Evolutionary conservation across 352 stramenopile species (phyloP).

Genomic region (Phytopythium oedochilum): DNA sequence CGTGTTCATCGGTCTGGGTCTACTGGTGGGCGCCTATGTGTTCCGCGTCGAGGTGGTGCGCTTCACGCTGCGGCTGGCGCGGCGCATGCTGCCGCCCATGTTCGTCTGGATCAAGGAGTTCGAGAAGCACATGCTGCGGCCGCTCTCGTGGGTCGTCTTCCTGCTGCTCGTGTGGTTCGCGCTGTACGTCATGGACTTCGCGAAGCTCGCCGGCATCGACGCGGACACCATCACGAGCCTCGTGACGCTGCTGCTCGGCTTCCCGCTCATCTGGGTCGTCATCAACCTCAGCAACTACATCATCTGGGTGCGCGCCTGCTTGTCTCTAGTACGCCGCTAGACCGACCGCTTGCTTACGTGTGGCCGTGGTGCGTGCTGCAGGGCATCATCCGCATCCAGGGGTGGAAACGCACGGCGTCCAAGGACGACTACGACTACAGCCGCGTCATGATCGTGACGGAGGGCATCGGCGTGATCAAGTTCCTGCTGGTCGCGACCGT

Average conservation of each 20-base stretch:
- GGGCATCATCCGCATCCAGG: constrained; percentile 76
- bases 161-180: constrained; percentile 68
- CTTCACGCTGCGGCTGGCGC: constrained; percentile 61
- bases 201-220: constrained; percentile 36
- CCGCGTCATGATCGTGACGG: constrained; percentile 83
- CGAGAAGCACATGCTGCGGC: constrained; percentile 71
- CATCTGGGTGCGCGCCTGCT: constrained; percentile 38
- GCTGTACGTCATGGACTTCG: constrained; percentile 62
- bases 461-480: constrained; percentile 83
- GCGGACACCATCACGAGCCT: constrained; percentile 37
- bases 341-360: neutral
- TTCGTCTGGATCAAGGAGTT: constrained; percentile 82
- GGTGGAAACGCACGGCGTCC: constrained; percentile 64
- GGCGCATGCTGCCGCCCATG: constrained; percentile 49
- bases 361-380: constrained; percentile 5
- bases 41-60: constrained; percentile 76
- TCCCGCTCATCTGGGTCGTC: constrained; percentile 78
- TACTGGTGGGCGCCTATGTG: constrained; percentile 62
- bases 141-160: constrained; percentile 81
- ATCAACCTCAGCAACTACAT: constrained; percentile 83
- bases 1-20: constrained; percentile 65
- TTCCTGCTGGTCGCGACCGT: constrained; percentile 74
- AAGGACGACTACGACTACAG: constrained; percentile 84
- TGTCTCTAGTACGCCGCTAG: neutral
- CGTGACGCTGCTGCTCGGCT: constrained; percentile 55